Percentiles rank a stretch among this genome's conserved stretches.
These are phyloP conservation scores for Tardiomyces depauwii DNA, from an alignment of 1,139 yeast genomes.

Conservation along the genomic window DNA sequence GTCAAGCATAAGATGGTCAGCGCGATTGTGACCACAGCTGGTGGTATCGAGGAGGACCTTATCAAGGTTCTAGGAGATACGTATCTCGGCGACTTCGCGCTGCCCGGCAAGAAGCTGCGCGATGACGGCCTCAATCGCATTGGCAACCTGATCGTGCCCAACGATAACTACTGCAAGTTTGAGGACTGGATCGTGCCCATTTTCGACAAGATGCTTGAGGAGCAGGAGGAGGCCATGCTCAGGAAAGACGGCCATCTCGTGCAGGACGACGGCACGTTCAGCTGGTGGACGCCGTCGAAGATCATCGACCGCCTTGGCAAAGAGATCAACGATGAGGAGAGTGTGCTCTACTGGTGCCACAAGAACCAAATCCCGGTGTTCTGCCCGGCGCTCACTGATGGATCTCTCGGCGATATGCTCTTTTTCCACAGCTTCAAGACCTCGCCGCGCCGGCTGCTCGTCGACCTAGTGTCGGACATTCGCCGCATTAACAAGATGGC, in stretches of 20 bases:
- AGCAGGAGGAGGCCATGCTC: conserved; percentile 62
- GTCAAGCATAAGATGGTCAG: conserved; percentile 92
- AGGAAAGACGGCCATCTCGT: conserved; percentile 16
- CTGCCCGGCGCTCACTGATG: conserved; percentile 97
- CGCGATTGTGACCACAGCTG: conserved; percentile 92
- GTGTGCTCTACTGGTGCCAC: conserved; percentile 97
- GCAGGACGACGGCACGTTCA: conserved; percentile 35
- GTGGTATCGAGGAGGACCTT: conserved; percentile 95
- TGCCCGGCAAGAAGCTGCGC: conserved; percentile 72
- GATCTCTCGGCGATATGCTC: conserved; percentile 96
- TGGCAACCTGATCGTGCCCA: conserved; percentile 92
- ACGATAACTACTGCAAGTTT: conserved; percentile 91
- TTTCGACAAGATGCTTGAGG: conserved; percentile 74
- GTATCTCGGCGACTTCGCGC: conserved; percentile 77
- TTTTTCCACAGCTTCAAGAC: conserved; percentile 96
- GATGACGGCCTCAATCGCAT: conserved; percentile 96
- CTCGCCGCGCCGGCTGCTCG: conserved; percentile 75
- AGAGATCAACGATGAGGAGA: conserved; percentile 85
- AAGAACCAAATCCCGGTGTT: conserved; percentile 91
- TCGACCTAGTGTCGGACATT: conserved; percentile 91
- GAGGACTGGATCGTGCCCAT: conserved; percentile 98
- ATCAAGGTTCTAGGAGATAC: conserved; percentile 96
- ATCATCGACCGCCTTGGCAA: conserved; percentile 88
- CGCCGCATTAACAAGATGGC: conserved; percentile 84
- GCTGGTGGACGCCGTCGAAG: conserved; percentile 84